Base-by-base conservation (phyloP, 1,139 yeast genomes). In the Candida freyschussii region DNA sequence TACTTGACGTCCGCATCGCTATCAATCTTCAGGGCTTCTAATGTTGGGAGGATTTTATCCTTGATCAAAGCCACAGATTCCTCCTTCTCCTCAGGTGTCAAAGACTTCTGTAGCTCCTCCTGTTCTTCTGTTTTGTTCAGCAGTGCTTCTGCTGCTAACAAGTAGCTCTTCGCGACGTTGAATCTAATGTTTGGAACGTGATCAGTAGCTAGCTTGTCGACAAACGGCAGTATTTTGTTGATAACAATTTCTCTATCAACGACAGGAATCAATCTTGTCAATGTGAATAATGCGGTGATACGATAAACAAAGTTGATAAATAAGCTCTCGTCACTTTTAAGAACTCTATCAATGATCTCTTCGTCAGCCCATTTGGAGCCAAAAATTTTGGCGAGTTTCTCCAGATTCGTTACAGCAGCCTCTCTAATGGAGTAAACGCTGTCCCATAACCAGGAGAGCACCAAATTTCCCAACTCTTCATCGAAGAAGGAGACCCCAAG, bases 371-470 rank as follows among this genome's bases (percentile, higher is more conserved):
- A 93, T 26, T 78, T 78, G 16, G 91, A 78, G 20, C 98, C 98
- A 60, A 91, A 93, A 27, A 85, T 87, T 44, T 72, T 73, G 5
- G 96, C 79, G 50, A 93, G 69, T 50, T 82, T 80, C 47, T 75
- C 78, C 50, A 91, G 67, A 57, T 89, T 93, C 40, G 70, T 63
- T 21, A 93, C 95, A 1, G 97, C 97, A 11, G 98, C 98, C 50
- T 87, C 95, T 60, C 99, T 78, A 44, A 93, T 89, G 7, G 97
- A 91, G 60, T 77, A 91, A 25, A 93, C 98, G 12, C 93, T 84
- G 62, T 93, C 99, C 95, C 97, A 89, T 47, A 93, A 69, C 97
- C 98, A 93, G 15, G 91, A 83, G 76, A 93, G 75, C 55, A 96
- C 93, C 48, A 93, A 67, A 30, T 84, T 78, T 43, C 94, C 89